Evolutionary conservation across 495 filamentous ascomycete species (phyloP).

Genomic region (Aspergillus nanangensis): DNA sequence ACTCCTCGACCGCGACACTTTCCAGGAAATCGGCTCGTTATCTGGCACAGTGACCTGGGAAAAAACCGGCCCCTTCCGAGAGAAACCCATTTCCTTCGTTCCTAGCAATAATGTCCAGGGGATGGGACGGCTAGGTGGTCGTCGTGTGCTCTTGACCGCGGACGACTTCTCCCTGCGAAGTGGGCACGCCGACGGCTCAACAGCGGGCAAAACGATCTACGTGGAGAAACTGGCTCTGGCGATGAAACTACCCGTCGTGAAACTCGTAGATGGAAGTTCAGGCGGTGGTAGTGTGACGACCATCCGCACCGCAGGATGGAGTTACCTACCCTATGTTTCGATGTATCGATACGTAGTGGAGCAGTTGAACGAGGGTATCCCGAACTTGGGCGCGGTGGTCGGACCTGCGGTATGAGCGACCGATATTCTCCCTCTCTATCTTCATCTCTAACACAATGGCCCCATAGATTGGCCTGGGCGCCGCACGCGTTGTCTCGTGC

Average conservation of each 20-base stretch:
- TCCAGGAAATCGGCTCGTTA: slow-evolving; percentile 54
- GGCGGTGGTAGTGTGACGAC: slow-evolving; percentile 59
- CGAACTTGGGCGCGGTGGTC: slow-evolving; percentile 57
- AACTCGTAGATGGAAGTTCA: slow-evolving; percentile 59
- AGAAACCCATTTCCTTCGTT: slow-evolving; percentile 45
- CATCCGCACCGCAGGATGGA: slow-evolving; percentile 49
- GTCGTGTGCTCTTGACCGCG: slow-evolving; percentile 54
- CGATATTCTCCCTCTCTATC: background rate
- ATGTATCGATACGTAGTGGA: slow-evolving; percentile 44
- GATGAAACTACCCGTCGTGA: slow-evolving; percentile 53
- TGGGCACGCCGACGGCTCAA: slow-evolving; percentile 58
- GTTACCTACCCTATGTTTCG: slow-evolving; percentile 52
- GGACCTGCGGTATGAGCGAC: slow-evolving; percentile 47
- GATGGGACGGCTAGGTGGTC: slow-evolving; percentile 41
- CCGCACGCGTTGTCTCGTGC: slow-evolving; percentile 54
- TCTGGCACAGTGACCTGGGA: slow-evolving; percentile 57
- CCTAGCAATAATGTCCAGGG: slow-evolving; percentile 55
- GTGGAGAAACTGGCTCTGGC: slow-evolving; percentile 50
- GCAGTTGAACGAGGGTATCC: slow-evolving; percentile 59
- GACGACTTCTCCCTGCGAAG: slow-evolving; percentile 62
- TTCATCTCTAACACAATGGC: background rate
- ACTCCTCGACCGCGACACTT: slow-evolving; percentile 49
- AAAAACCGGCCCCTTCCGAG: slow-evolving; percentile 38
- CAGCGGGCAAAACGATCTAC: slow-evolving; percentile 55
- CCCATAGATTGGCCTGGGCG: slow-evolving; percentile 53